Percentiles rank a stretch among this genome's conserved stretches.
These are phyloP conservation scores for Phytophthora citrophthora DNA, from an alignment of 352 stramenopile species.

Conservation along the genomic window DNA sequence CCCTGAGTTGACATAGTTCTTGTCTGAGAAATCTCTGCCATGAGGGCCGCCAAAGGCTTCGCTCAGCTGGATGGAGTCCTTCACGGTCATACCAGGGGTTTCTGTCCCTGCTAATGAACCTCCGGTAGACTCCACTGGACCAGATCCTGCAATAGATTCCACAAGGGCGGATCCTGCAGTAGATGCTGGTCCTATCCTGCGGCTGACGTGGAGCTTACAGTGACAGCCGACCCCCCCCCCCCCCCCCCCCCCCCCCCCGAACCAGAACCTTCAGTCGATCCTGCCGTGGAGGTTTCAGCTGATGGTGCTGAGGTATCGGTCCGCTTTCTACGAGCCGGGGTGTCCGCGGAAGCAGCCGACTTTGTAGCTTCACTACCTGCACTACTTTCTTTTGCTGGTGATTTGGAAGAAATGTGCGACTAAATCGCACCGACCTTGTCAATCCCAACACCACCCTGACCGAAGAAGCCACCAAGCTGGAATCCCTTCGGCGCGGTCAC, in stretches of 20 bases:
- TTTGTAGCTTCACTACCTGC: not conserved
- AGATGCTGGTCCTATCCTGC: no score
- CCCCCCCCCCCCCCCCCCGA: no score
- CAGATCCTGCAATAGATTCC: no score
- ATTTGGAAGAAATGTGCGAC: constrained; percentile 17
- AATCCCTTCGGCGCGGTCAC: constrained; percentile 29
- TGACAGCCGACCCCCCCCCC: no score
- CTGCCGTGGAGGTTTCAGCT: not conserved
- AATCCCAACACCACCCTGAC: constrained; percentile 20
- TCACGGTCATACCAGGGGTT: constrained; percentile 21
- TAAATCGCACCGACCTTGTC: constrained; percentile 32
- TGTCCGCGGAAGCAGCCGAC: no score
- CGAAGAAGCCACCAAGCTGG: constrained; percentile 33
- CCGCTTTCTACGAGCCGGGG: no score
- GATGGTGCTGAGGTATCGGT: not conserved
- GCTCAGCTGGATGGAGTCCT: constrained; percentile 26
- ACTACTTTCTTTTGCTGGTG: not conserved
- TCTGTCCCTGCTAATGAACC: no score
- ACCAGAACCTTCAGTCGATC: not conserved
- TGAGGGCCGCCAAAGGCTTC: constrained; percentile 34
- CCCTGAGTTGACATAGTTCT: constrained; percentile 29
- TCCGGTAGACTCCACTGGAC: no score
- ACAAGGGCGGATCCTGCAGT: no score
- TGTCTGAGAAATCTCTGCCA: constrained; percentile 30
- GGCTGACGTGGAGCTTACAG: no score